phyloP scores from a whole-genome alignment of 805 yeast genomes.

The Nakazawaea molendinolei region DNA sequence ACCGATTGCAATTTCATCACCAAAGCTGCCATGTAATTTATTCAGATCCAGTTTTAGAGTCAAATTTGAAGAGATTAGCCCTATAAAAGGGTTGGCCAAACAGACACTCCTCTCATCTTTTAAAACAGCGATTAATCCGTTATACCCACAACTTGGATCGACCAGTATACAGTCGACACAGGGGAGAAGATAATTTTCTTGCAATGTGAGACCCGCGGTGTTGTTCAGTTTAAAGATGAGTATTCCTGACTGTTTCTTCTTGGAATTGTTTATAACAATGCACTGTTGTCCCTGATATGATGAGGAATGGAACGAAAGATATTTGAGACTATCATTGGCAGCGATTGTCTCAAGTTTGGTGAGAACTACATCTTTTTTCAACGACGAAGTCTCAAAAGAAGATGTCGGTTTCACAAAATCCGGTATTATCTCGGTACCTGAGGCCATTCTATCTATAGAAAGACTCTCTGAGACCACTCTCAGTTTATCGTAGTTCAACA shows the following conservation, averaged over 20 bases:
- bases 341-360: conserved; percentile 47
- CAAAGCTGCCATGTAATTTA: conserved; percentile 18
- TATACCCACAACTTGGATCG: conserved; percentile 23
- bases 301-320: conserved; percentile 32
- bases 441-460: conserved; percentile 39
- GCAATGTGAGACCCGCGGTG: conserved; percentile 14
- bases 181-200: conserved; percentile 5
- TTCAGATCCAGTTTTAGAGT: conserved; percentile 19
- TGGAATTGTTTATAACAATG: conserved; percentile 44
- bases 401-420: conserved; percentile 19
- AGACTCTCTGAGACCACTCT: conserved; percentile 31
- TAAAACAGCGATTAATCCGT: conserved; percentile 41
- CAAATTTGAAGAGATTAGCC: conserved; percentile 32
- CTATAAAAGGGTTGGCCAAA: conserved; percentile 53
- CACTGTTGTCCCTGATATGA: conserved; percentile 52
- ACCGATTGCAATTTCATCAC: conserved; percentile 19
- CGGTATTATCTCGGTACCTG: conserved; percentile 26
- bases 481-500: conserved; percentile 19
- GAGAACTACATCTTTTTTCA: conserved; percentile 65
- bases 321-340: conserved; percentile 22
- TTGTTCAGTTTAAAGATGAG: conserved; percentile 37
- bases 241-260: conserved; percentile 36
- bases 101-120: conserved; percentile 28
- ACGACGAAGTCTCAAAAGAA: conserved; percentile 25
- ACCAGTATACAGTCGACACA: conserved; percentile 33